Evolutionary conservation across 2,329 filamentous ascomycete species (phyloP).

Genomic region (Monosporascus sp.): DNA sequence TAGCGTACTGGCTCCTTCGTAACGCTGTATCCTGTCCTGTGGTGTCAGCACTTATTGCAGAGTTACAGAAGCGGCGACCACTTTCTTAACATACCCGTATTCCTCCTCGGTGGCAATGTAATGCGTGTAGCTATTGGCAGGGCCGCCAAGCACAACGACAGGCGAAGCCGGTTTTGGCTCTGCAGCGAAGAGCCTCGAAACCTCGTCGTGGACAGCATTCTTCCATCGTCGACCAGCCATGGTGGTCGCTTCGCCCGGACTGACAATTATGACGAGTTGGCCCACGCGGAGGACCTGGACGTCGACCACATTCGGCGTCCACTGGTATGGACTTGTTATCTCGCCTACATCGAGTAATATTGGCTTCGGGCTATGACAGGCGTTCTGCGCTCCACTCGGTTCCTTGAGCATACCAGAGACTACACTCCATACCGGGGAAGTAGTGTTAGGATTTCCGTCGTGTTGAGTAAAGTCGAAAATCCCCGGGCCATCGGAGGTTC

Average conservation of each 20-base stretch:
- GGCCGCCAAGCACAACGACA: conserved; percentile 79
- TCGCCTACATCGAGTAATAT: conserved; percentile 86
- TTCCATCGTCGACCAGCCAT: conserved; percentile 91
- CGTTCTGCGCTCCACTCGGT: conserved; percentile 63
- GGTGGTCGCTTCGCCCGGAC: conserved; percentile 82
- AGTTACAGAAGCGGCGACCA: background rate
- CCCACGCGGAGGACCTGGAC: conserved; percentile 81
- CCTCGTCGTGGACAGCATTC: conserved; percentile 56
- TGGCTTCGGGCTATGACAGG: conserved; percentile 76
- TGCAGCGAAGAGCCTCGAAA: conserved; percentile 38
- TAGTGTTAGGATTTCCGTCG: conserved; percentile 61
- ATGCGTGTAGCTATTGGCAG: conserved; percentile 85
- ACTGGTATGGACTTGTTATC: conserved; percentile 70
- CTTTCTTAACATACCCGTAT: conserved; percentile 46
- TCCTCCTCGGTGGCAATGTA: conserved; percentile 78
- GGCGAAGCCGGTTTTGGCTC: conserved; percentile 41
- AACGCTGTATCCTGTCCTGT: conserved; percentile 63
- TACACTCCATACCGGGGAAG: conserved; percentile 68
- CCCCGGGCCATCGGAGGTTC: conserved; percentile 87
- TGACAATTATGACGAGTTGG: conserved; percentile 77
- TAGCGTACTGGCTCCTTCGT: conserved; percentile 85
- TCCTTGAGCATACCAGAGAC: conserved; percentile 68
- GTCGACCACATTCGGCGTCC: conserved; percentile 89
- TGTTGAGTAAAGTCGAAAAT: conserved; percentile 93
- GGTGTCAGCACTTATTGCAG: conserved; percentile 9